Percentiles rank a stretch among this genome's conserved stretches.
Evolutionary conservation across 148 eudicot genomes (phyloP).

Genomic region (Dianthus caryophyllus): DNA sequence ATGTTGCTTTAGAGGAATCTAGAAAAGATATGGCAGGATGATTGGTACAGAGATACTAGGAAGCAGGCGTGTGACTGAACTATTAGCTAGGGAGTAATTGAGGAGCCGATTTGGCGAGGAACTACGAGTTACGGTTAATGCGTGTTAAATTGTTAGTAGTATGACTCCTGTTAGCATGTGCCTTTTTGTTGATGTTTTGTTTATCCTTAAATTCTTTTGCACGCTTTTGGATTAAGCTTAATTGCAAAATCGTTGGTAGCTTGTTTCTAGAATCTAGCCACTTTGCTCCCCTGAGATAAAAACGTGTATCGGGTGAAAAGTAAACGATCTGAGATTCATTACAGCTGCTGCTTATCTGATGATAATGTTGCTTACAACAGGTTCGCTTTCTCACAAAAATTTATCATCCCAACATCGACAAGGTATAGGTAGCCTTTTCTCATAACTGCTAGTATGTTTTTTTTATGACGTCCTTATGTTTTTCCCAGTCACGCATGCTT

Average conservation of each 20-base stretch:
- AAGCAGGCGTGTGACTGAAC: not conserved
- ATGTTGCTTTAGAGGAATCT: not conserved
- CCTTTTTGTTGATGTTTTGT: not conserved
- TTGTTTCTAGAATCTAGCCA: not conserved
- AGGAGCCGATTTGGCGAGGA: not conserved
- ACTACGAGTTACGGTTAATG: not conserved
- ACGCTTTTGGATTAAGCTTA: not conserved
- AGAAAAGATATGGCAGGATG: not conserved
- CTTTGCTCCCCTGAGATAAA: not conserved
- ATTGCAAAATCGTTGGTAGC: not conserved
- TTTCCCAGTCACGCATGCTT: not conserved
- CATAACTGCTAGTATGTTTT: not conserved
- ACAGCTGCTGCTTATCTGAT: slow-evolving; percentile 6
- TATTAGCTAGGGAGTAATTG: not conserved
- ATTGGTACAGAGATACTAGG: not conserved
- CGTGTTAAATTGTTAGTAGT: not conserved
- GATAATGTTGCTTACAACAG: slow-evolving; percentile 43
- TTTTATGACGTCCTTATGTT: not conserved
- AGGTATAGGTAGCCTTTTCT: slow-evolving; percentile 43
- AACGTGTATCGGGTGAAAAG: not conserved
- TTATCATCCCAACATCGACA: slow-evolving; percentile 96
- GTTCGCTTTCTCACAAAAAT: slow-evolving; percentile 97
- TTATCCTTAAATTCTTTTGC: not conserved
- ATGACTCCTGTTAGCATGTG: not conserved
- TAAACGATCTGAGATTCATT: not conserved